Evolutionary conservation across 768 basidiomycete species (phyloP), one percentile per base, ranked within the genome.

Genomic region (Exsudoporus frostii): DNA sequence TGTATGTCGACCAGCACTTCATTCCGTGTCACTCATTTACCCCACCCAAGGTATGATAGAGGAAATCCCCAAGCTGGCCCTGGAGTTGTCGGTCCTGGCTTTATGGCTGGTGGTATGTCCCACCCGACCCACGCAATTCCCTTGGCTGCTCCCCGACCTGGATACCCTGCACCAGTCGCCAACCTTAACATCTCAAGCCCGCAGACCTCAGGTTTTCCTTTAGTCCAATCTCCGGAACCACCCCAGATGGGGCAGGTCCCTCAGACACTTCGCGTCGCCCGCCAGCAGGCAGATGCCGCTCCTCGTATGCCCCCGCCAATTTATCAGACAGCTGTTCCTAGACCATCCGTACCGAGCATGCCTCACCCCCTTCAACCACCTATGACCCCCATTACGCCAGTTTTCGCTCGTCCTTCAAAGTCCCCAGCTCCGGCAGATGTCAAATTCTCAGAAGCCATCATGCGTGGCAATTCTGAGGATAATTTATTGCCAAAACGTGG

Each of bases 301-400:
- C 66, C 63, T 43, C 63, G 66, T 50, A 59, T 70, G 58, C 67
- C 69, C 54, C 62, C 56, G 24, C 69, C 70, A 14, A 67, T 68
- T 19, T 73, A 69, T 52, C 65, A 65, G 53, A 67, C 71, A 30
- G 38, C 63, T 52, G 58, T 40, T 51, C 62, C 45, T 55, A 69
- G 54, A 52, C 69, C 58, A 48, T 70, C 66, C 42, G 71, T 80
- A 27, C 81, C 84, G 10, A 76, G 72, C 50, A 65, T 76, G 2
- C 90, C 88, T 4, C 89, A 89, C 59, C 88, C 90, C 4, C 76
- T 92, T 4, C 83, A 83, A 48, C 82, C 89, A 0, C 86, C 90
- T 6, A 76, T 86, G 56, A 88, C 87, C 0, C 90, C 90, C 47
- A 92, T 92, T 56, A 82, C 77, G 0, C 89, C 90, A 15, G 83